These are phyloP conservation scores for Boletus smithii DNA, from an alignment of 1,284 basidiomycete species.

Conservation along the genomic window DNA sequence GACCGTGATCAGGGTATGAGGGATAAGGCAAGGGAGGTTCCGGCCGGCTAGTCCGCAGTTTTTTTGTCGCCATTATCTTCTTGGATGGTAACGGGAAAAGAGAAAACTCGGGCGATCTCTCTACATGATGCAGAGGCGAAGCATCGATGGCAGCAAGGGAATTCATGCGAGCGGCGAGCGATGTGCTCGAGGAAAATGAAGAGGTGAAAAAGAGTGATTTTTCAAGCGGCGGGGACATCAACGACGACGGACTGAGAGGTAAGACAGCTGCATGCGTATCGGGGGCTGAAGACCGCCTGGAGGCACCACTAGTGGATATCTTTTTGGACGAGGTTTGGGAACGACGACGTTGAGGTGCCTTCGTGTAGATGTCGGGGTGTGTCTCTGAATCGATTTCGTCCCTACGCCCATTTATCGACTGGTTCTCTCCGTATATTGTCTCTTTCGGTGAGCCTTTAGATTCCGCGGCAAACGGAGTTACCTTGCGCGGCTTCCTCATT, in stretches of 20 bases:
- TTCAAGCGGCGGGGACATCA: constrained; percentile 34
- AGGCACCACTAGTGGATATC: background rate
- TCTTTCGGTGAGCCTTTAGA: background rate
- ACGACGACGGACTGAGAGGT: constrained; percentile 27
- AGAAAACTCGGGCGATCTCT: constrained; percentile 12
- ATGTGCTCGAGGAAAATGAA: constrained; percentile 17
- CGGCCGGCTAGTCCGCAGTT: constrained; percentile 1
- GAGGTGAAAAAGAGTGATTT: constrained; percentile 30
- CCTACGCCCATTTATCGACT: background rate
- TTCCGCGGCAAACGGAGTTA: constrained; percentile 14
- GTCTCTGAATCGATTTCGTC: background rate
- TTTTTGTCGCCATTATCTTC: constrained; percentile 3
- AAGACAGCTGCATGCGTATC: constrained; percentile 24
- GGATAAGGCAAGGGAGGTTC: constrained; percentile 24
- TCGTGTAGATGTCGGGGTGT: constrained; percentile 17
- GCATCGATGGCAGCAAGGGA: background rate
- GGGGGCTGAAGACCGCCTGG: constrained; percentile 14
- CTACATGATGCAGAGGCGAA: background rate
- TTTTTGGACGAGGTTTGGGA: constrained; percentile 9
- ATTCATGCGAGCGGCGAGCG: constrained; percentile 14
- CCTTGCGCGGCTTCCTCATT: constrained; percentile 1
- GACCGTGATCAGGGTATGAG: constrained; percentile 14
- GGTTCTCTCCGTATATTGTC: background rate
- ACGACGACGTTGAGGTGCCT: constrained; percentile 14
- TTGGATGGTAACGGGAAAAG: constrained; percentile 24